Percentiles rank a stretch among this genome's conserved stretches.
Evolutionary conservation across 2,329 filamentous ascomycete species (phyloP).

Genomic region (Ophioceras dolichostomum): DNA sequence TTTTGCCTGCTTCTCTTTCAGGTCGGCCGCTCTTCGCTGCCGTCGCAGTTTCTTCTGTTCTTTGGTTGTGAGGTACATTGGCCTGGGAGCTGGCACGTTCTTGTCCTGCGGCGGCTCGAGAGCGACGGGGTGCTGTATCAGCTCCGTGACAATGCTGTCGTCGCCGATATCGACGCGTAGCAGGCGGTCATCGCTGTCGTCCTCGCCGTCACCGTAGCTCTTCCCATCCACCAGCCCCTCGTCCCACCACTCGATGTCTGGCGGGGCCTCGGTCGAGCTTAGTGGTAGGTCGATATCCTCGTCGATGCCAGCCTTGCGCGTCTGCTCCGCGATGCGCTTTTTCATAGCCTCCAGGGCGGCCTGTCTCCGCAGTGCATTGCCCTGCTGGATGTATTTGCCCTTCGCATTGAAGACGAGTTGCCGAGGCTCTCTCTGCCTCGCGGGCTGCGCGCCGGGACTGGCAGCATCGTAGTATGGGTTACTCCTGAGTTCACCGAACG

Average conservation of each 20-base stretch:
- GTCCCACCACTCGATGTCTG: slow-evolving; percentile 95
- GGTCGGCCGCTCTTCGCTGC: slow-evolving; percentile 79
- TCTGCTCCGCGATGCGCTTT: slow-evolving; percentile 76
- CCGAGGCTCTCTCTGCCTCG: slow-evolving; percentile 57
- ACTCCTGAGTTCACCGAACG: slow-evolving; percentile 18
- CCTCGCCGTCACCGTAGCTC: slow-evolving; percentile 57
- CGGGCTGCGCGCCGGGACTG: slow-evolving; percentile 35
- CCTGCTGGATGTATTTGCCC: slow-evolving; percentile 94
- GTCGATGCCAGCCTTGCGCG: slow-evolving; percentile 84
- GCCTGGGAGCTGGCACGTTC: slow-evolving; percentile 64
- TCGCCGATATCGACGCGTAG: slow-evolving; percentile 58
- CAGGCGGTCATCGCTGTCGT: slow-evolving; percentile 51
- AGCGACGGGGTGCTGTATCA: slow-evolving; percentile 85
- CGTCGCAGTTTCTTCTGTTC: slow-evolving; percentile 87
- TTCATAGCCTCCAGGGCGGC: slow-evolving; percentile 90
- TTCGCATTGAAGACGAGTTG: slow-evolving; percentile 86
- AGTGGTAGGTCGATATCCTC: slow-evolving; percentile 84
- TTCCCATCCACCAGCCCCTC: slow-evolving; percentile 69
- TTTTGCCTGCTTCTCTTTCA: slow-evolving; percentile 95
- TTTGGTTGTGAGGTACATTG: slow-evolving; percentile 82
- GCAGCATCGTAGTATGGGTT: slow-evolving; percentile 80
- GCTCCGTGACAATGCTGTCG: slow-evolving; percentile 82
- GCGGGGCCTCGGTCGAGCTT: slow-evolving; percentile 75
- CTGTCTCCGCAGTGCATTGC: slow-evolving; percentile 76
- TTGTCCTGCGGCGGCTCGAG: slow-evolving; percentile 88